These are phyloP conservation scores for Dryadomyces quercivorus DNA, from an alignment of 2,329 filamentous ascomycete genomes.

Conservation along the genomic window DNA sequence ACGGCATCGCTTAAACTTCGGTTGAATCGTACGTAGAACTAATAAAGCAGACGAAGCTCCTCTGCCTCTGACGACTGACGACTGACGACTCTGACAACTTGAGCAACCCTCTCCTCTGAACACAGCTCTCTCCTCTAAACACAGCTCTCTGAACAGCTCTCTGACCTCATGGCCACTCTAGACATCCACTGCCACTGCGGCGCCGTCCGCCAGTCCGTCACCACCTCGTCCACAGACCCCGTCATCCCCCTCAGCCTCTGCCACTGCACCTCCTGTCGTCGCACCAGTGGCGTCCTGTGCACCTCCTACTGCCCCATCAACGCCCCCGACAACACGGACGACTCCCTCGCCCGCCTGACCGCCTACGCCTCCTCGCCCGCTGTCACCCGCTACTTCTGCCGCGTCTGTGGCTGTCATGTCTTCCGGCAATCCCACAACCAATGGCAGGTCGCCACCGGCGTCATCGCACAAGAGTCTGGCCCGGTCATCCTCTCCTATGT, in stretches of 20 bases:
- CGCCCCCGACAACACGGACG: conserved; percentile 5
- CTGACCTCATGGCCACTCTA: background rate
- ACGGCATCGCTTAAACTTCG: background rate
- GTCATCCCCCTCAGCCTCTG: conserved; percentile 12
- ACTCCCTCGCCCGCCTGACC: conserved; percentile 8
- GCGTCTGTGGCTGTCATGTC: conserved; percentile 28
- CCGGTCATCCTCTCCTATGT: conserved; percentile 2
- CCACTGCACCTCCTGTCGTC: conserved; percentile 17
- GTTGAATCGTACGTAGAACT: background rate
- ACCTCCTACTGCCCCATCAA: conserved; percentile 24
- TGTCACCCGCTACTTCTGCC: conserved; percentile 24
- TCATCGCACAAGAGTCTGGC: conserved; percentile 12
- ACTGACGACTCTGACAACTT: too few relatives aligned
- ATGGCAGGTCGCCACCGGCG: conserved; percentile 27
- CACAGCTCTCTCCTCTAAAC: too few relatives aligned
- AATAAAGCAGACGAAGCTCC: too few relatives aligned
- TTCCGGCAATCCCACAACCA: conserved; percentile 12
- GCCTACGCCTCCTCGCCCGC: conserved; percentile 6
- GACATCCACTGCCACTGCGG: conserved; percentile 15
- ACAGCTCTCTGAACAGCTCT: too few relatives aligned
- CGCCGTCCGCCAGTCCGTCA: conserved; percentile 7
- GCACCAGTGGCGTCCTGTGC: conserved; percentile 23
- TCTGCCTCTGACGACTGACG: too few relatives aligned
- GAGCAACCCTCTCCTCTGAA: too few relatives aligned
- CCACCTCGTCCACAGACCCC: background rate